Evolutionary conservation across 2,329 filamentous ascomycete species (phyloP).

Genomic region (Aspergillus pseudoterreus): DNA sequence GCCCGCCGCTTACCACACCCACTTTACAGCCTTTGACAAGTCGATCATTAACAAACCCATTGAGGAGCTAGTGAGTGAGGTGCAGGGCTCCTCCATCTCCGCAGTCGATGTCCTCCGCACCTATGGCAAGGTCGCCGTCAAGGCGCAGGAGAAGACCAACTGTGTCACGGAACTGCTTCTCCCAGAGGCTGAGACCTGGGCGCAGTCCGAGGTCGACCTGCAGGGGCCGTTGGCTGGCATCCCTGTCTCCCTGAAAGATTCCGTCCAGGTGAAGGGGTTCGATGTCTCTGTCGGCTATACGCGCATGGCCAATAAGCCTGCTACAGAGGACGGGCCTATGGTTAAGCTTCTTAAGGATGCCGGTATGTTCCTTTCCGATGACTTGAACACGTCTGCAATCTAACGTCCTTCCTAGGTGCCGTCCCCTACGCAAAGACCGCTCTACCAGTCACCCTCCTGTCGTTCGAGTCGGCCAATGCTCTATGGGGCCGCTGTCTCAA

Average conservation of each 20-base stretch:
- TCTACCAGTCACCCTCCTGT: constrained; percentile 77
- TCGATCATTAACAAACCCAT: constrained; percentile 70
- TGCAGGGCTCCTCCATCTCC: constrained; percentile 64
- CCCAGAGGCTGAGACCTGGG: constrained; percentile 71
- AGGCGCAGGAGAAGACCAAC: constrained; percentile 82
- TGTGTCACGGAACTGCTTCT: constrained; percentile 86
- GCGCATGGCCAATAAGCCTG: constrained; percentile 64
- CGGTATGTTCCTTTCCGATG: constrained; percentile 35
- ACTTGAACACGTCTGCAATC: neutral
- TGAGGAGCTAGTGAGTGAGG: constrained; percentile 70
- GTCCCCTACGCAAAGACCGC: constrained; percentile 94
- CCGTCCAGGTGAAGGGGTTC: constrained; percentile 75
- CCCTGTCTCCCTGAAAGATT: constrained; percentile 77
- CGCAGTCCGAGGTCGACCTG: constrained; percentile 60
- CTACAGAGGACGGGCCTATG: constrained; percentile 64
- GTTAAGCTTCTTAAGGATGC: constrained; percentile 79
- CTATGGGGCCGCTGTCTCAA: constrained; percentile 82
- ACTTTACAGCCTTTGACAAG: constrained; percentile 63
- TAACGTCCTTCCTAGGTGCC: constrained; percentile 52
- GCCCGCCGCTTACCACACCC: constrained; percentile 59
- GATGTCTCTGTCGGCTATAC: constrained; percentile 81
- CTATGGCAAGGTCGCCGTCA: constrained; percentile 81
- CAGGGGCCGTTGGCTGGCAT: constrained; percentile 82
- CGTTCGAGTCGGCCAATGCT: constrained; percentile 75
- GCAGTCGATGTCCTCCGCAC: constrained; percentile 74